Base-by-base conservation (phyloP, 78 protist genomes). In the Goniomonas avonlea region DNA sequence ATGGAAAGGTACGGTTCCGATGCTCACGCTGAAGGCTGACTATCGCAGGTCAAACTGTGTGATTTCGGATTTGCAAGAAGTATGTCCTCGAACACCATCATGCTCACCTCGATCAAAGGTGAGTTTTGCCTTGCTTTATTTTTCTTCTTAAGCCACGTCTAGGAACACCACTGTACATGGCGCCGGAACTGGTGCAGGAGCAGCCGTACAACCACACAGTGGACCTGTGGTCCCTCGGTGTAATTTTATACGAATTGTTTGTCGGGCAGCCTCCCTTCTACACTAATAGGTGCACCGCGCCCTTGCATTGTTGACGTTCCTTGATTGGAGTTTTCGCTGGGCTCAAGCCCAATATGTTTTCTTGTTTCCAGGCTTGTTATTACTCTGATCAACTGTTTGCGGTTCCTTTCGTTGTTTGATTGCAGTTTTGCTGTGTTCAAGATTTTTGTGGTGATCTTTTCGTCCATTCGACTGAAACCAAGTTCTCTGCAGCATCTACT, bases 141-240 rank as follows among this genome's bases (percentile, higher is more conserved):
- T 15, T 71, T 38, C 27, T 63, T 35, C 43, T 11, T 43, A 27
- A 47, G 3, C 11, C 11, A 5, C 29, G 2, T 8, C 61, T 18
- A 70, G 85, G 95, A 17, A 91, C 97, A 1, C 97, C 97, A 23
- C 80, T 93, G 60, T 93, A 93, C 82, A 91, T 91, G 93, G 91
- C 94, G 7, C 96, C 96, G 7, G 96, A 93, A 63, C 83, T 93
- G 17, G 92, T 93, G 29, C 84, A 87, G 34, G 93, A 88, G 80
- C 82, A 71, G 79, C 96, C 96, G 3, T 93, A 93, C 88, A 84
- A 93, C 84, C 86, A 91, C 63, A 80, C 84, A 5, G 91, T 86
- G 20, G 98, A 94, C 82, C 84, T 94, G 20, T 94, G 98, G 98
- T 87, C 94, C n/a, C 90, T 91, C 13, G 94, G 94, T 7, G 83